Evolutionary conservation across 108 stramenopile genomes (phyloP).

Genomic region (Stephanodiscus minutulus): DNA sequence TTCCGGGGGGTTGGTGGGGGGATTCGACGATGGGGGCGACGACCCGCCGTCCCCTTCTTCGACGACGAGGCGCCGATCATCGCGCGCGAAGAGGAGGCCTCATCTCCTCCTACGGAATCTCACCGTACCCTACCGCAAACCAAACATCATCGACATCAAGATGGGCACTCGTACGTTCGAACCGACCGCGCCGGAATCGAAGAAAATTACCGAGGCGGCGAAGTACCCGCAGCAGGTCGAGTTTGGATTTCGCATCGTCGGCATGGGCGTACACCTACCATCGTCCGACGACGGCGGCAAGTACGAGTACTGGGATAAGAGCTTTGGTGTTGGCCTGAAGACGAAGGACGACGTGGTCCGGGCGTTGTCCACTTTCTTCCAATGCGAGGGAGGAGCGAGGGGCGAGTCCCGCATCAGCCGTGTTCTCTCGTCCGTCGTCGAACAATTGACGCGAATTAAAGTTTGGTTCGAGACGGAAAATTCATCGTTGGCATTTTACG

Average conservation of each 20-base stretch:
- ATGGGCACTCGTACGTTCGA: conserved; percentile 86
- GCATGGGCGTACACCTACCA: conserved; percentile 72
- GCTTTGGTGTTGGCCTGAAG: conserved; percentile 61
- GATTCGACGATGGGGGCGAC: neutral
- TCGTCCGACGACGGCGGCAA: conserved; percentile 45
- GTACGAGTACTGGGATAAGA: conserved; percentile 64
- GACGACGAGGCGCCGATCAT: conserved; percentile 9
- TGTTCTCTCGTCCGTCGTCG: conserved; percentile 34
- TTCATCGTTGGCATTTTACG: conserved; percentile 60
- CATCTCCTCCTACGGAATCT: conserved; percentile 69
- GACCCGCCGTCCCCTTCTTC: neutral
- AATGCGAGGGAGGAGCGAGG: conserved; percentile 10
- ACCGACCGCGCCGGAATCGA: conserved; percentile 67
- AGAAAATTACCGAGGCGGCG: conserved; percentile 56
- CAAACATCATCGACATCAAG: conserved; percentile 86
- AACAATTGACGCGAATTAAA: conserved; percentile 46
- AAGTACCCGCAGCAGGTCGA: conserved; percentile 79
- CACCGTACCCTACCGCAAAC: conserved; percentile 56
- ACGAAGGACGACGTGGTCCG: conserved; percentile 48
- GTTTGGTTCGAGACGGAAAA: conserved; percentile 69
- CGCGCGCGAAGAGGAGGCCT: conserved; percentile 39
- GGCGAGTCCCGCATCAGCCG: neutral
- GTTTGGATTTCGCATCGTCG: conserved; percentile 85
- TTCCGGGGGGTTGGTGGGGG: neutral
- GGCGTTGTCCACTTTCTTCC: conserved; percentile 64